Conservation (phyloP, 1,284 basidiomycete genomes). For the Rhizoctonia solani region DNA sequence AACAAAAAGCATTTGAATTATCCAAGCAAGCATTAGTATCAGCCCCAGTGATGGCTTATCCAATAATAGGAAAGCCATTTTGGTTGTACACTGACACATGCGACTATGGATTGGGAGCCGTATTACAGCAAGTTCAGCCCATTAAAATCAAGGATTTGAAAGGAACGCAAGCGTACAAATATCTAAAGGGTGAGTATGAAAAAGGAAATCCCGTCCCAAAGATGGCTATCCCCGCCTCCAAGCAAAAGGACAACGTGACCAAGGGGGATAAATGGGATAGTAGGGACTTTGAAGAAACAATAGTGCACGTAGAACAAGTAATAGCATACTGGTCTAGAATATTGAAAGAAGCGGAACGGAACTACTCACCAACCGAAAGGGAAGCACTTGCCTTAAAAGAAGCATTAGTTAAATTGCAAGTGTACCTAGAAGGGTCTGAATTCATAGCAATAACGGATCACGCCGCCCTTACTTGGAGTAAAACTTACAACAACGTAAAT, state of each 20-base stretch:
- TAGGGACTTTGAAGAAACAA: slow-evolving; percentile 47
- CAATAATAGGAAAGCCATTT: slow-evolving; percentile 46
- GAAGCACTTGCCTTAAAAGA: slow-evolving; percentile 47
- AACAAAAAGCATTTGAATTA: slow-evolving; percentile 28
- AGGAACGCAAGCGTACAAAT: slow-evolving; percentile 47
- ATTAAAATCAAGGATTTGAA: slow-evolving; percentile 47
- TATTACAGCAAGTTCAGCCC: slow-evolving; percentile 49
- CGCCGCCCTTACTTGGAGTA: slow-evolving; percentile 44
- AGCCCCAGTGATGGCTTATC: slow-evolving; percentile 38
- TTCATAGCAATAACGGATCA: slow-evolving; percentile 46
- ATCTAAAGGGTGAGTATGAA: slow-evolving; percentile 39
- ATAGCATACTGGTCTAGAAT: slow-evolving; percentile 47
- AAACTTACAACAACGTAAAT: slow-evolving; percentile 48
- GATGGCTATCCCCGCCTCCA: slow-evolving; percentile 39
- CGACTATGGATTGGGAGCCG: slow-evolving; percentile 45
- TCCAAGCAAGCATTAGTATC: slow-evolving; percentile 27
- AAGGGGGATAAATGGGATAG: slow-evolving; percentile 9
- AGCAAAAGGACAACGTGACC: slow-evolving; percentile 38
- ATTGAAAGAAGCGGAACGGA: slow-evolving; percentile 45
- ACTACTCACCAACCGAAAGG: slow-evolving; percentile 48
- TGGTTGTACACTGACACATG: slow-evolving; percentile 50
- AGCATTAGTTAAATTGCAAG: background rate
- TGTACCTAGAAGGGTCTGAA: slow-evolving; percentile 45
- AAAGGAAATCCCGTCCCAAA: slow-evolving; percentile 39
- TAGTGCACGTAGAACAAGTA: slow-evolving; percentile 46